Percentiles rank a stretch among this genome's conserved stretches.
Evolutionary conservation across 352 stramenopile genomes (phyloP).

Genomic region (Halophytophthora polymorphica): DNA sequence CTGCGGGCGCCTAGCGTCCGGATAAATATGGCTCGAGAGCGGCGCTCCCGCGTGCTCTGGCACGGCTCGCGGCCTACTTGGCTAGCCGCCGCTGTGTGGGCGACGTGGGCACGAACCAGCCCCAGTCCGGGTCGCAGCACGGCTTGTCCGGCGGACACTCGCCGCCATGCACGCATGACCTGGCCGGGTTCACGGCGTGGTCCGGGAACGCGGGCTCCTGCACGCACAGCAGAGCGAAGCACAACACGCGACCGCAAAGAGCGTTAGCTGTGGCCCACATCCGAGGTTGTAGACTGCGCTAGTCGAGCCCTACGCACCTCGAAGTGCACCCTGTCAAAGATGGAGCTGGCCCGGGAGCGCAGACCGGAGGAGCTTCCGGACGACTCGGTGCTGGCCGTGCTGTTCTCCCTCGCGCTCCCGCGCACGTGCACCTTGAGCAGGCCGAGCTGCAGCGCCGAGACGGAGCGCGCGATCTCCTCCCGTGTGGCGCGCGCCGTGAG

Average conservation of each 20-base stretch:
- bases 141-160: conserved; percentile 26
- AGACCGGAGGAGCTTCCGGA: conserved; percentile 26
- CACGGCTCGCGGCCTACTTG: too few relatives aligned
- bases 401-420: too few relatives aligned
- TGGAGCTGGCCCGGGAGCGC: conserved; percentile 34
- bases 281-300: too few relatives aligned
- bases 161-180: conserved; percentile 31
- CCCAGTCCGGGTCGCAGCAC: conserved; percentile 61
- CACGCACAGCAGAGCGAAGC: not conserved
- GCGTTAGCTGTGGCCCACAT: too few relatives aligned
- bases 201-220: conserved; percentile 22
- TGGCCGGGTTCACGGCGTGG: conserved; percentile 14
- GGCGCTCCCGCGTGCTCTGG: too few relatives aligned
- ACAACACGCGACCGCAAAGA: conserved; percentile 11
- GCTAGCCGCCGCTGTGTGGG: conserved; percentile 15
- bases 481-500: conserved; percentile 14
- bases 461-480: conserved; percentile 50
- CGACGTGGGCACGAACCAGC: conserved; percentile 55
- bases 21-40: conserved; percentile 23
- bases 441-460: conserved; percentile 43
- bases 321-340: conserved; percentile 36
- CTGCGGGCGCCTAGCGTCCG: conserved; percentile 6
- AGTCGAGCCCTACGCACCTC: conserved; percentile 20
- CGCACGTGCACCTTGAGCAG: conserved; percentile 31
- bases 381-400: conserved; percentile 25